These are phyloP conservation scores for Astraeus odoratus DNA, from an alignment of 768 basidiomycete genomes.

Conservation along the genomic window DNA sequence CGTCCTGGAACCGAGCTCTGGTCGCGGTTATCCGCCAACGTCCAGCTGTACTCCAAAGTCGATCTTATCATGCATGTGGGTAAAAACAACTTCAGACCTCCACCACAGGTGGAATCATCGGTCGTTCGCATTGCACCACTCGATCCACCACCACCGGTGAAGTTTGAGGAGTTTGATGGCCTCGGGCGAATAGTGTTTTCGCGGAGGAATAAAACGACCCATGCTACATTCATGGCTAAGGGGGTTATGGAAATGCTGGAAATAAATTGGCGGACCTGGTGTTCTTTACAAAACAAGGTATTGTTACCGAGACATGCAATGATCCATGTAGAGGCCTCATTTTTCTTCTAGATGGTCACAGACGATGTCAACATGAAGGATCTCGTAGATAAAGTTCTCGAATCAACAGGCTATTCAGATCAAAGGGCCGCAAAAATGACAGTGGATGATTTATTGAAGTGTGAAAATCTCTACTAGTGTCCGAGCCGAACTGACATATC, in stretches of 20 bases:
- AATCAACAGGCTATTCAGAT: slow-evolving; percentile 65
- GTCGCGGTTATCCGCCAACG: slow-evolving; percentile 94
- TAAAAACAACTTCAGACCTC: slow-evolving; percentile 95
- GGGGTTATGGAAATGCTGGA: slow-evolving; percentile 94
- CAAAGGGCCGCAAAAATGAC: slow-evolving; percentile 90
- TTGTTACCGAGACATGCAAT: background rate
- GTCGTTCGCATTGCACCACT: slow-evolving; percentile 88
- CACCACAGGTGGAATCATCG: slow-evolving; percentile 89
- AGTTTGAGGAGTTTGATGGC: slow-evolving; percentile 97
- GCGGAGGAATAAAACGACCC: slow-evolving; percentile 82
- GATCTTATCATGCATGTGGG: slow-evolving; percentile 95
- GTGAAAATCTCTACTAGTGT: slow-evolving; percentile 19
- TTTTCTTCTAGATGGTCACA: slow-evolving; percentile 48
- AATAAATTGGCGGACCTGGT: slow-evolving; percentile 90
- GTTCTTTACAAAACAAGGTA: slow-evolving; percentile 69
- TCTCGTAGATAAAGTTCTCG: slow-evolving; percentile 66
- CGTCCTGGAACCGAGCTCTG: slow-evolving; percentile 78
- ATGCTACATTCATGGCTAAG: slow-evolving; percentile 88
- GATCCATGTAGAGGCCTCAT: background rate
- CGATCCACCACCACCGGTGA: slow-evolving; percentile 92
- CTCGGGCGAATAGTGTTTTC: slow-evolving; percentile 86
- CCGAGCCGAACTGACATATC: slow-evolving; percentile 3
- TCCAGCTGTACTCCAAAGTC: slow-evolving; percentile 95
- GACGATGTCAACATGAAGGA: slow-evolving; percentile 64
- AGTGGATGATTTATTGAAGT: slow-evolving; percentile 87